These are phyloP conservation scores for Paracoccidioides lutzii DNA, from an alignment of 2,329 filamentous ascomycete species.

Conservation along the genomic window DNA sequence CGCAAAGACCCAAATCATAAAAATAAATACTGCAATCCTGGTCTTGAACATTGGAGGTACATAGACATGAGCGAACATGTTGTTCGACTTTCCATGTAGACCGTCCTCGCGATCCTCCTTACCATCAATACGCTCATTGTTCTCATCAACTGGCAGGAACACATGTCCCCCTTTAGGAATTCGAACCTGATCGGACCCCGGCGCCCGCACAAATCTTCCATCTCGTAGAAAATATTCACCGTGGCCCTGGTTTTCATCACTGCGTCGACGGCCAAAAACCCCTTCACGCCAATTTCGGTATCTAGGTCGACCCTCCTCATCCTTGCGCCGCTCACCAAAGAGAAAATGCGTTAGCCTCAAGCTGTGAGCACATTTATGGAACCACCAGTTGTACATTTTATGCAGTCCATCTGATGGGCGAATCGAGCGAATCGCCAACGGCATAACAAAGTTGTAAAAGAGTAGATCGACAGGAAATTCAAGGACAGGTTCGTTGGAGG, in stretches of 20 bases:
- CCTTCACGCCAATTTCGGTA: conserved; percentile 45
- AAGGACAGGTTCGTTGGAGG: conserved; percentile 77
- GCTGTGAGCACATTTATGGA: conserved; percentile 66
- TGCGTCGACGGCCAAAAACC: conserved; percentile 24
- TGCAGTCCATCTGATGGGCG: conserved; percentile 76
- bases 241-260: conserved; percentile 23
- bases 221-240: conserved; percentile 49
- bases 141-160: conserved; percentile 62
- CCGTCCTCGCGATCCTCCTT: conserved; percentile 41
- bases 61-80: conserved; percentile 59
- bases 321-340: conserved; percentile 66
- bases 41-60: conserved; percentile 72
- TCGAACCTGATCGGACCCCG: conserved; percentile 86
- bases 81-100: conserved; percentile 47
- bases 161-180: conserved; percentile 73
- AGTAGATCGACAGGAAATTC: conserved; percentile 91
- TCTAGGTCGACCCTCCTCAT: conserved; percentile 64
- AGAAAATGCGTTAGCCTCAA: conserved; percentile 84
- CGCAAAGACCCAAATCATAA: conserved; percentile 87
- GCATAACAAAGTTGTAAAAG: conserved; percentile 95
- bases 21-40: conserved; percentile 72
- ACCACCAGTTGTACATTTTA: conserved; percentile 90
- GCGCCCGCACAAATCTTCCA: conserved; percentile 79
- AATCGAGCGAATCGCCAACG: conserved; percentile 69
- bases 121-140: conserved; percentile 53